Evolutionary conservation across 192 early-diverging fungal species (phyloP).

Genomic region (Backusella tuberculispora): DNA sequence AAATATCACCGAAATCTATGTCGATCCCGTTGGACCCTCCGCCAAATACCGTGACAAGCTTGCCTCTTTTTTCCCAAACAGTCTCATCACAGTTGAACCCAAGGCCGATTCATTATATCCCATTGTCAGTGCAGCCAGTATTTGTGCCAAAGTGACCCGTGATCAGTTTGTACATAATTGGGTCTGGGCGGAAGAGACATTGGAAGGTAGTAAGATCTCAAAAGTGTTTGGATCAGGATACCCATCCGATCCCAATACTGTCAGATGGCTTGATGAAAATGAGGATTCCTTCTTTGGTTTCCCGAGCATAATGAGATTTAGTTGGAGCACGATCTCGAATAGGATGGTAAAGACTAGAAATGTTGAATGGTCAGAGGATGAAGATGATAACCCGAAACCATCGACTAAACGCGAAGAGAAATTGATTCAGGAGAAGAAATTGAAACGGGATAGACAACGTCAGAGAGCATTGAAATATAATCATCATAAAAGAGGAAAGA

Average conservation of each 20-base stretch:
- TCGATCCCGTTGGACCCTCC: conserved; percentile 96
- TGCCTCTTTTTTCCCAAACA: conserved; percentile 69
- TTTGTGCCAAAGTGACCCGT: conserved; percentile 93
- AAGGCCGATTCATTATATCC: conserved; percentile 95
- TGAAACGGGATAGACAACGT: background rate
- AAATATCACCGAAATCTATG: conserved; percentile 76
- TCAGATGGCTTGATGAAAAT: conserved; percentile 78
- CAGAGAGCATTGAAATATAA: conserved; percentile 4
- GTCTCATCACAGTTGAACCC: conserved; percentile 85
- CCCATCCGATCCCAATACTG: conserved; percentile 91
- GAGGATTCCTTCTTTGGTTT: conserved; percentile 91
- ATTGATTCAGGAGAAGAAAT: background rate
- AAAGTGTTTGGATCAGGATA: conserved; percentile 88
- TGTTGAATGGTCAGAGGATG: conserved; percentile 30
- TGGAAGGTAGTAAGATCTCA: conserved; percentile 48
- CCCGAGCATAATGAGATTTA: conserved; percentile 90
- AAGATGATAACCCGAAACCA: background rate
- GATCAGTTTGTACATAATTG: conserved; percentile 69
- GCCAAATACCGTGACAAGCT: conserved; percentile 85
- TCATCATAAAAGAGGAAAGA: conserved; percentile 14
- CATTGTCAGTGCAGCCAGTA: conserved; percentile 94
- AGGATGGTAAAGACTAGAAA: conserved; percentile 58
- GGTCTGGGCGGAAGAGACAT: conserved; percentile 63
- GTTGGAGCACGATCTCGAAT: conserved; percentile 88
- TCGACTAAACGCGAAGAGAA: background rate